Evolutionary conservation across 768 basidiomycete genomes (phyloP), one percentile per base, ranked within the genome.

Genomic region (Lactarius hengduanensis): DNA sequence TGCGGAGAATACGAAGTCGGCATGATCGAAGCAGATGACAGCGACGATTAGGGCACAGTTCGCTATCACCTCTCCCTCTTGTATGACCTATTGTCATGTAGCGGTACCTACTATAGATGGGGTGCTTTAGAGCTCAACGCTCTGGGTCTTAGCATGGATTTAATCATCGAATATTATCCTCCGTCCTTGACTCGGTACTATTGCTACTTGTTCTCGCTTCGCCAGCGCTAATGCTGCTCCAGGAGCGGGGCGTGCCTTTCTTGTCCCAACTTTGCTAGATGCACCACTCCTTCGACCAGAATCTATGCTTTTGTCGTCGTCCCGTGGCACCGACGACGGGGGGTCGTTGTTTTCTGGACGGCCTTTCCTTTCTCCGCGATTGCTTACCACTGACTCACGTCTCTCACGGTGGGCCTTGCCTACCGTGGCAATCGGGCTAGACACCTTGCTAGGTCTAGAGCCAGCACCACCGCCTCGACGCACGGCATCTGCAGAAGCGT

Each of bases 1-100:
- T 92, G 88, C 69, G 89, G 88, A 4, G 96, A 98, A 78, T 98
- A 90, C 75, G 93, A 94, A 73, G 88, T 97, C 11, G 94, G 92
- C 2, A 86, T 90, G 80, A 74, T 93, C 28, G 84, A 90, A 28
- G 62, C 61, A 59, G 70, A 70, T 22, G 68, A 69, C 13, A 65
- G 64, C n/a, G 62, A 58, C 43, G 60, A 63, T 26, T 56, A 61
- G 41, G 38, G 18, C 60, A 45, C 4, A 36, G 18, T 32, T 7
- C 1, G 10, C 22, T 55, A 13, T 38, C 36, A 20, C 38, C 13
- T 40, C 38, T 1, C 15, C 28, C 55, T 16, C 3, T 8, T 50
- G 32, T 62, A 47, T 41, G 26, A 36, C 36, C 40, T 57, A 62
- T n/a, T 67, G 53, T 36, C 8, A 34, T 56, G 57, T 67, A 59